Evolutionary conservation across 352 stramenopile species (phyloP).

Genomic region (Thalassiosira exigua): DNA sequence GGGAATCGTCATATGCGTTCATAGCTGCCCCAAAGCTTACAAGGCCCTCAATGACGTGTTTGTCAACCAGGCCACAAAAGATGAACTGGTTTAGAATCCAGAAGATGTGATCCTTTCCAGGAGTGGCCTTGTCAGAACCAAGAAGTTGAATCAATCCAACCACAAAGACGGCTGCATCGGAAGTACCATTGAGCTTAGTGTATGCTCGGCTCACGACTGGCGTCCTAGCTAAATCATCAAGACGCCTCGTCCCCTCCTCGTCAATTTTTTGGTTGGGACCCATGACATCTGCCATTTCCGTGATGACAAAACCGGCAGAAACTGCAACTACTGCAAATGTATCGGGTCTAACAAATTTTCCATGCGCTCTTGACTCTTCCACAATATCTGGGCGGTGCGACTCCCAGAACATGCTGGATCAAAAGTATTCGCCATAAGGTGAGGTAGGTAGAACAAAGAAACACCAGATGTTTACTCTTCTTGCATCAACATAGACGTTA

Average conservation of each 20-base stretch:
- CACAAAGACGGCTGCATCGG: neutral
- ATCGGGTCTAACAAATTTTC: neutral
- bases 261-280: neutral
- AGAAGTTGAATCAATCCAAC: neutral
- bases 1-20: neutral
- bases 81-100: slow-evolving; percentile 1
- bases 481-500: no score
- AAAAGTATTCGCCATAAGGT: no score
- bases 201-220: slow-evolving; percentile 1
- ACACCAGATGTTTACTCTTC: no score
- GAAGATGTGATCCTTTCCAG: neutral
- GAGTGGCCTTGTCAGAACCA: neutral
- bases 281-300: neutral
- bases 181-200: neutral
- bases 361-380: neutral
- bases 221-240: neutral
- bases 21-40: neutral
- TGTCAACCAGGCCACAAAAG: neutral
- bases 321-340: neutral
- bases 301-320: neutral
- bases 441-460: no score
- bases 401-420: slow-evolving; percentile 4
- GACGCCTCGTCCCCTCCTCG: neutral
- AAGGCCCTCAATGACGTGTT: slow-evolving; percentile 1
- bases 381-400: slow-evolving; percentile 4